Evolutionary conservation across 345 rosid species (phyloP).

Genomic region (Balakata baccata): DNA sequence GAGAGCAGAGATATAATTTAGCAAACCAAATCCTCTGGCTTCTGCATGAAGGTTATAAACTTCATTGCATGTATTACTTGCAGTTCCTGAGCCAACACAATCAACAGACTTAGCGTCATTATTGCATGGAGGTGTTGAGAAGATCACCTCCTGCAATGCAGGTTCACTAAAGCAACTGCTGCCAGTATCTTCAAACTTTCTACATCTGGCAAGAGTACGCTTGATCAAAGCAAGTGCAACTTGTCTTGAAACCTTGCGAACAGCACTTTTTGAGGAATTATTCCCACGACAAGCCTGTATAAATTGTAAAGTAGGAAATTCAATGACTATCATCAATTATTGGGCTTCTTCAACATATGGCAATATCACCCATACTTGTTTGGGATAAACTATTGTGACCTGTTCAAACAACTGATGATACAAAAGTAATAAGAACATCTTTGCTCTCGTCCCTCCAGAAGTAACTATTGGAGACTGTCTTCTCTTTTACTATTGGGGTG

Average conservation of each 20-base stretch:
- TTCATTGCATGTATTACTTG: conserved; percentile 80
- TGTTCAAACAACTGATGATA: not conserved
- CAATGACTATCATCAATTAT: not conserved
- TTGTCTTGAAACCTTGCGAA: conserved; percentile 73
- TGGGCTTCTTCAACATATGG: not conserved
- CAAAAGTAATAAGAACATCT: no score
- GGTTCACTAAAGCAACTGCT: conserved; percentile 76
- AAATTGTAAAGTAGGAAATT: conserved; percentile 1
- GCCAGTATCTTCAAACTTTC: conserved; percentile 72
- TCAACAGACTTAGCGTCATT: conserved; percentile 77
- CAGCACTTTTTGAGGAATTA: conserved; percentile 51
- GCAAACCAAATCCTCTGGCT: conserved; percentile 77
- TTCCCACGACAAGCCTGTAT: conserved; percentile 74
- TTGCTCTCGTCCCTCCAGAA: not conserved
- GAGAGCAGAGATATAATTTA: conserved; percentile 9
- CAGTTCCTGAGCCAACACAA: conserved; percentile 93
- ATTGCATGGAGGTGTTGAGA: conserved; percentile 54
- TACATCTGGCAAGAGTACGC: conserved; percentile 73
- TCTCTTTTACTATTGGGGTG: not conserved
- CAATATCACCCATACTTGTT: not conserved
- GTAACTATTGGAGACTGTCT: not conserved
- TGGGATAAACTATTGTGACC: not conserved
- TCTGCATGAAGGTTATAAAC: conserved; percentile 63
- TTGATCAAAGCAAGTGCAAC: conserved; percentile 64
- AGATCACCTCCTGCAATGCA: conserved; percentile 63